phyloP scores from a whole-genome alignment of 257 asterid species.

The Solanum medicagineum region DNA sequence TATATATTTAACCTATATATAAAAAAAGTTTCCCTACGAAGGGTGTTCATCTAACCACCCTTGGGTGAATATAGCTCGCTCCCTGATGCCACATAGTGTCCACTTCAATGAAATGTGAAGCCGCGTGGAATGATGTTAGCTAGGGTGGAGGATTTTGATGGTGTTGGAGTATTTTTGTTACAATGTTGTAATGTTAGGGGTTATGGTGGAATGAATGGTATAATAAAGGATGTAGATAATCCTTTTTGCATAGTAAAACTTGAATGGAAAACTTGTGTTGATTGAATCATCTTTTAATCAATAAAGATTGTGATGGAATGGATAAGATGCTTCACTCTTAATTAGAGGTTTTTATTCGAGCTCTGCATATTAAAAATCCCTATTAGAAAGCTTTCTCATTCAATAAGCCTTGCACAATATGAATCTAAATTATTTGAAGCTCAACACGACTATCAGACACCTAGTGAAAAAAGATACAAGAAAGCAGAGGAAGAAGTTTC shows the following conservation, averaged over 20 bases:
- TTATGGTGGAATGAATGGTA: not conserved
- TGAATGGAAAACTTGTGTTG: not conserved
- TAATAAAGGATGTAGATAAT: not conserved
- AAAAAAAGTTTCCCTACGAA: too few relatives aligned
- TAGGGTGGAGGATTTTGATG: not conserved
- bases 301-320: not conserved
- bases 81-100: not conserved
- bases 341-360: not conserved
- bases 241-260: not conserved
- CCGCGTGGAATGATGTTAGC: not conserved
- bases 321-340: not conserved
- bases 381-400: not conserved
- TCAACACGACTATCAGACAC: too few relatives aligned
- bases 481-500: not conserved
- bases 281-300: not conserved
- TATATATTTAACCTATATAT: too few relatives aligned
- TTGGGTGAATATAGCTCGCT: too few relatives aligned
- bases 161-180: not conserved
- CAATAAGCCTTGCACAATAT: fast-evolving
- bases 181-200: too few relatives aligned
- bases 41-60: too few relatives aligned
- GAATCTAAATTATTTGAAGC: not conserved
- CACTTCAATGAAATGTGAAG: not conserved
- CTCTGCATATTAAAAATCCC: not conserved
- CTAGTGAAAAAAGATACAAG: too few relatives aligned